These are phyloP conservation scores for Fusarium napiforme DNA, from an alignment of 2,329 filamentous ascomycete genomes.

Conservation along the genomic window DNA sequence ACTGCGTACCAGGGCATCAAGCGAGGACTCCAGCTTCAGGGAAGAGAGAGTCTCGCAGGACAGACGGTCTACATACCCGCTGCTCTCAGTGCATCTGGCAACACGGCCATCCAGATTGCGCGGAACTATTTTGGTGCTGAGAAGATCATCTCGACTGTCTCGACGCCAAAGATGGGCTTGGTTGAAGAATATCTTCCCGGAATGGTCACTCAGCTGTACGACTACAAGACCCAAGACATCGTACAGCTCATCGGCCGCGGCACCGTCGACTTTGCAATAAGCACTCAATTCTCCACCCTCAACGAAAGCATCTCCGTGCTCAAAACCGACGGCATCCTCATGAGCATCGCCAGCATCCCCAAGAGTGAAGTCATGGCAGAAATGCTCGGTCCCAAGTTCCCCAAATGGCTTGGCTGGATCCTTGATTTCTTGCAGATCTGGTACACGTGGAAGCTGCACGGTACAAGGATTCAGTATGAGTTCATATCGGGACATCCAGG, in stretches of 20 bases:
- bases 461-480: slow-evolving; percentile 57
- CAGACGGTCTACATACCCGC: slow-evolving; percentile 64
- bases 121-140: slow-evolving; percentile 61
- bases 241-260: slow-evolving; percentile 51
- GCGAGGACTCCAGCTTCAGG: slow-evolving; percentile 51
- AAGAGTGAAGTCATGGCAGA: slow-evolving; percentile 43
- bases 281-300: slow-evolving; percentile 57
- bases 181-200: slow-evolving; percentile 56
- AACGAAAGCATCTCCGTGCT: slow-evolving; percentile 53
- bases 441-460: slow-evolving; percentile 55
- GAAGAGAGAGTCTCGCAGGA: slow-evolving; percentile 55
- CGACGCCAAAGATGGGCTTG: slow-evolving; percentile 60
- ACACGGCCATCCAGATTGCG: slow-evolving; percentile 59
- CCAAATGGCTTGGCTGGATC: slow-evolving; percentile 53
- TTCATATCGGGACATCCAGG: slow-evolving; percentile 59
- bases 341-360: slow-evolving; percentile 56
- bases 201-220: slow-evolving; percentile 61
- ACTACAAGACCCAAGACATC: slow-evolving; percentile 59
- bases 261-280: slow-evolving; percentile 62
- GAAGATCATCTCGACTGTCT: slow-evolving; percentile 62
- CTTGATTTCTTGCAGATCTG: slow-evolving; percentile 52
- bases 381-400: slow-evolving; percentile 49
- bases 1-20: slow-evolving; percentile 58
- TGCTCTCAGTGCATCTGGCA: slow-evolving; percentile 61
- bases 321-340: slow-evolving; percentile 53